Evolutionary conservation across 257 asterid species (phyloP), one percentile per base, ranked within the genome.

Genomic region (Pogostemon cablin): DNA sequence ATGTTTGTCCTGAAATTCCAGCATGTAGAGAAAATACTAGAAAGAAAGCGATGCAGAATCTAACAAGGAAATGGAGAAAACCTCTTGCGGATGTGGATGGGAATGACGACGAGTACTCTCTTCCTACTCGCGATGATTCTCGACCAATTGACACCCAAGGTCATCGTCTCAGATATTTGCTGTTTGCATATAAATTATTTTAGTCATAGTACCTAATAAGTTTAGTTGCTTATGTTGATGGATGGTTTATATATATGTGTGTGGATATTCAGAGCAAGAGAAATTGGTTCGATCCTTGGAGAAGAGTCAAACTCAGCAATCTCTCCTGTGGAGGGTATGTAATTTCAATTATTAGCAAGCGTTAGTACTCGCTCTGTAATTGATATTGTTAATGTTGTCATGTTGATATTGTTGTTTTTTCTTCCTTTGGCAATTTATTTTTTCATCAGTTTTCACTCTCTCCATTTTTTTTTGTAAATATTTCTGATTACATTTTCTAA

Each of bases 311-410:
- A 84, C 91, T 57, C 88, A 81, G 49, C 96, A 90, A 69, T 85
- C 96, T 72, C 79, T 82, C 78, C 58, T 92, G 12, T 92, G 98
- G 98, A 88, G 89, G 90, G 96, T 84, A 82, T 65, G 75, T 71
- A 49, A 12, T 67, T 57, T 10, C 9, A 44, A 53, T 62, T 17
- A 52, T 59, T 6, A 57, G 49, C 69, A 48, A 54, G 9, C 3
- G 3, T 35, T 12, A 6, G 48, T 25, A 25, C 32, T 25, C 1
- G 32, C 32, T 25, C 32, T 25, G 32, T 25, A 25, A 25, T 25
- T 25, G 32, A 25, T 25, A 25, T 25, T 25, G 32, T 25, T 25
- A 25, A 25, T 25, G 32, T 0, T 25, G 32, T 25, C 32, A 25
- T 25, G 32, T 25, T 25, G 32, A 25, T 25, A 25, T 25, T 25